A percentile compares a stretch with the other conserved stretches of the same genome.
phyloP scores from a whole-genome alignment of 208 protist genomes.

The Phytomonas sp. region DNA sequence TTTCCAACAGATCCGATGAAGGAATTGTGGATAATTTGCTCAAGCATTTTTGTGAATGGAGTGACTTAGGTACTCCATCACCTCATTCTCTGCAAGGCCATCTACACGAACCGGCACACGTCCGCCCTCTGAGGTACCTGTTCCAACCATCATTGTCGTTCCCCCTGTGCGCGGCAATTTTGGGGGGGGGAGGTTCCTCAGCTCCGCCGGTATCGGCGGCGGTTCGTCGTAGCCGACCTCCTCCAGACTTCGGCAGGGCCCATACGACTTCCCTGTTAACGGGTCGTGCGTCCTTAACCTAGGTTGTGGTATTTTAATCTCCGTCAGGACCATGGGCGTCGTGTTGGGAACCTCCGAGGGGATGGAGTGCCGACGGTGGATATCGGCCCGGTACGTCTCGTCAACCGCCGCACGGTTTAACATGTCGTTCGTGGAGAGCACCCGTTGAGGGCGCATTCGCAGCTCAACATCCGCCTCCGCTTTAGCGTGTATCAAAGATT shows the following conservation, averaged over 20 bases:
- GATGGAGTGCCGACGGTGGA: constrained; percentile 24
- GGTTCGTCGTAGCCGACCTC: constrained; percentile 75
- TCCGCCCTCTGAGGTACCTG: constrained; percentile 50
- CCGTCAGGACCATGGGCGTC: constrained; percentile 58
- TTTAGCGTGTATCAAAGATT: constrained; percentile 59
- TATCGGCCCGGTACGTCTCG: constrained; percentile 26
- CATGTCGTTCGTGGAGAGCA: constrained; percentile 65
- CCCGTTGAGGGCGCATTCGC: constrained; percentile 28
- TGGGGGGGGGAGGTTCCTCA: constrained; percentile 54
- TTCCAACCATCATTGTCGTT: constrained; percentile 75
- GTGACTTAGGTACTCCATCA: constrained; percentile 29
- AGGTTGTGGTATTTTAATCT: constrained; percentile 64
- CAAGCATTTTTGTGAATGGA: not conserved
- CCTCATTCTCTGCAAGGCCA: constrained; percentile 27
- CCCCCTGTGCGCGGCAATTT: constrained; percentile 57
- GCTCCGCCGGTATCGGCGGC: constrained; percentile 56
- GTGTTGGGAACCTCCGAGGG: constrained; percentile 15
- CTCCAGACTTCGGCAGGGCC: constrained; percentile 72
- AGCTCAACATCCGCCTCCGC: constrained; percentile 55
- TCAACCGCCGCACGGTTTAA: constrained; percentile 37
- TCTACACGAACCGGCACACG: constrained; percentile 51
- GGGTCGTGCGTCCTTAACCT: constrained; percentile 45
- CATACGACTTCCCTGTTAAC: constrained; percentile 44
- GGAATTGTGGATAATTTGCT: not conserved
- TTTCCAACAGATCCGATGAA: not conserved